A percentile compares a stretch with the other conserved stretches of the same genome.
Conservation (phyloP, 1,139 yeast species). For the Candida dubliniensis region DNA sequence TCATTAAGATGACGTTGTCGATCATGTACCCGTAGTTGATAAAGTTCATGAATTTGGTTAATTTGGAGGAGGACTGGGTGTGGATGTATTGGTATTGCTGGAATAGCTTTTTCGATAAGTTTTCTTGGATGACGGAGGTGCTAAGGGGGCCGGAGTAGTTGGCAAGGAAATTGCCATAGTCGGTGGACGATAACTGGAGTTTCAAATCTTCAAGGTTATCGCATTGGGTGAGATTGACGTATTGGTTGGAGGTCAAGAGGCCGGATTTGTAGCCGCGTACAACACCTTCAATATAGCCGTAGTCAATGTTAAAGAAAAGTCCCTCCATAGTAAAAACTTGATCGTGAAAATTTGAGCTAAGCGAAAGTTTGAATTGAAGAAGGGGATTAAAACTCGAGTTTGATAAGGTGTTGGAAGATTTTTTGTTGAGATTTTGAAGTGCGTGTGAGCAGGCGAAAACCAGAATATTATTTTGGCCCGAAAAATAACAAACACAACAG, state of each 20-base stretch:
- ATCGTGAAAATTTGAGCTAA: too few relatives aligned
- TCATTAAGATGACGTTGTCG: conserved; percentile 93
- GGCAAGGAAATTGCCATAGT: conserved; percentile 87
- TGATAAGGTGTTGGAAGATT: too few relatives aligned
- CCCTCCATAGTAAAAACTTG: too few relatives aligned
- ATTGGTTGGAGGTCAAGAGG: conserved; percentile 72
- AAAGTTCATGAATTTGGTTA: conserved; percentile 82
- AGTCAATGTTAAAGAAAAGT: conserved; percentile 69
- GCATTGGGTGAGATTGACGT: conserved; percentile 91
- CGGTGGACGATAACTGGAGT: conserved; percentile 91
- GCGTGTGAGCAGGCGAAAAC: too few relatives aligned
- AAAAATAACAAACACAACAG: too few relatives aligned
- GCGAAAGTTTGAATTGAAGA: too few relatives aligned
- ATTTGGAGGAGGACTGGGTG: conserved; percentile 78
- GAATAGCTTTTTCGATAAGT: conserved; percentile 71
- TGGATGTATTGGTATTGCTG: conserved; percentile 84
- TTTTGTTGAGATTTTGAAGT: too few relatives aligned
- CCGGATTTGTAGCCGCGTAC: conserved; percentile 94
- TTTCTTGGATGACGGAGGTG: conserved; percentile 80
- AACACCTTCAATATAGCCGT: conserved; percentile 90
- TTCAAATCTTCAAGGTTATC: conserved; percentile 92
- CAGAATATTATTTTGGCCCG: too few relatives aligned
- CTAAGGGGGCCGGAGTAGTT: conserved; percentile 80
- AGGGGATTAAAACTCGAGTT: too few relatives aligned
- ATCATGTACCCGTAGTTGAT: conserved; percentile 97